Conservation (phyloP, 805 yeast species). For the Maudiozyma turicensis region DNA sequence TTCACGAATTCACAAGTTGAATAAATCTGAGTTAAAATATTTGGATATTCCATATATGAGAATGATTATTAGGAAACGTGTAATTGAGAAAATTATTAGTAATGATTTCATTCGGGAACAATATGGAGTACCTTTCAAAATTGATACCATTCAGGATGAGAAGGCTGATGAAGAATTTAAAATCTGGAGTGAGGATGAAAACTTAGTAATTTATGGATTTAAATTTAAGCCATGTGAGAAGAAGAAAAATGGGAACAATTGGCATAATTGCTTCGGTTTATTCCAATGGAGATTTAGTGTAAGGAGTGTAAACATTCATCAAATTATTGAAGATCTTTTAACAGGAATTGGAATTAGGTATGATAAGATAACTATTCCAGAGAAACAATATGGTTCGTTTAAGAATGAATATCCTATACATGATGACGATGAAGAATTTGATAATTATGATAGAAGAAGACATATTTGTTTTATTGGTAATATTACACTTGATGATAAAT, state of each 20-base stretch:
- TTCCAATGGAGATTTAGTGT: slow-evolving; percentile 21
- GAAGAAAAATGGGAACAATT: slow-evolving; percentile 8
- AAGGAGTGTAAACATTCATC: slow-evolving; percentile 15
- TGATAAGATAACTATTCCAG: slow-evolving; percentile 22
- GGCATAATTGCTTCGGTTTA: slow-evolving; percentile 21
- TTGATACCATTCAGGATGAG: slow-evolving; percentile 8
- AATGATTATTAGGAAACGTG: slow-evolving; percentile 13
- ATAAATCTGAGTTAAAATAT: slow-evolving; percentile 14
- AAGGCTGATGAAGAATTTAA: slow-evolving; percentile 12
- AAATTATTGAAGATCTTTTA: slow-evolving; percentile 9
- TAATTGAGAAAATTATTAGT: slow-evolving; percentile 17
- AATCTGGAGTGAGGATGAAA: slow-evolving; percentile 27
- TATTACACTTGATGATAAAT: slow-evolving; percentile 15
- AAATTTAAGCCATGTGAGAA: slow-evolving; percentile 9
- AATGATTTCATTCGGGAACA: slow-evolving; percentile 26
- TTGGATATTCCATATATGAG: slow-evolving; percentile 16
- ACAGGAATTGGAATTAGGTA: slow-evolving; percentile 17
- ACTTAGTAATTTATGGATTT: slow-evolving; percentile 23
- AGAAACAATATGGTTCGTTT: slow-evolving; percentile 17
- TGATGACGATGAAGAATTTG: slow-evolving; percentile 8
- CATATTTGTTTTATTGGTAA: slow-evolving; percentile 27
- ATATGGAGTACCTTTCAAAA: slow-evolving; percentile 24
- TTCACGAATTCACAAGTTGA: slow-evolving; percentile 15
- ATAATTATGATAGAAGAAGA: slow-evolving; percentile 10
- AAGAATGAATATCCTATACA: slow-evolving; percentile 23